Evolutionary conservation across 257 asterid genomes (phyloP), one percentile per base, ranked within the genome.

Genomic region (Nicotiana benthamiana): DNA sequence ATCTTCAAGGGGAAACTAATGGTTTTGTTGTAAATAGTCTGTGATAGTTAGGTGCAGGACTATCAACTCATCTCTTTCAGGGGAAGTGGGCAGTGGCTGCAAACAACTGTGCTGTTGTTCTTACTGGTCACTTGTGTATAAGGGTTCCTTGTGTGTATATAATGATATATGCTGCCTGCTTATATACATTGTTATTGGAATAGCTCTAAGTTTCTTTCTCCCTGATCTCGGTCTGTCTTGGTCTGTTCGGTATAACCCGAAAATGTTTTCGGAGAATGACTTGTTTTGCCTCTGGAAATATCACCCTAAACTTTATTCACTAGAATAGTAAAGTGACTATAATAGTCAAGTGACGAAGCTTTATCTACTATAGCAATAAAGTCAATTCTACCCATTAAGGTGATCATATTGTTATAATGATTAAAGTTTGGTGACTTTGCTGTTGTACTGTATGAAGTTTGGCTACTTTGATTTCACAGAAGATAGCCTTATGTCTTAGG

Each of bases 21-120:
- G 61, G 40, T 24, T 74, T 56, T 74, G 61, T 74, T 74, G 78
- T 74, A 74, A 48, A 74, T 74, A 74, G 43, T 74, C 79, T 24
- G 78, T 74, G 61, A 26, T 74, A 74, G 79, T 74, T 48, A 74
- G 79, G 79, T 74, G 79, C 61, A 24, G 78, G 51, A 74, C 78
- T 48, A 48, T 74, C 77, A 70, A 22, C 40, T 72, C 40, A 48
- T 24, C 78, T 24, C 40, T 46, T 8, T 72, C 12, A 13, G 60
- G 40, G 60, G 12, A 28, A 48, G 34, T 48, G 36, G 78, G 20
- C 61, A 24, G 60, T 46, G 8, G 78, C 60, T 48, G 61, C 78
- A 72, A 46, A 72, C 77, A 43, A 52, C 59, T 74, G 78, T 74
- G 61, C 43, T 48, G 61, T 46, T 72, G 60, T 72, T 46, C 59